A percentile compares a stretch with the other conserved stretches of the same genome.
Conservation (phyloP, 2,329 filamentous ascomycete species). For the Fusarium odoratissimum region DNA sequence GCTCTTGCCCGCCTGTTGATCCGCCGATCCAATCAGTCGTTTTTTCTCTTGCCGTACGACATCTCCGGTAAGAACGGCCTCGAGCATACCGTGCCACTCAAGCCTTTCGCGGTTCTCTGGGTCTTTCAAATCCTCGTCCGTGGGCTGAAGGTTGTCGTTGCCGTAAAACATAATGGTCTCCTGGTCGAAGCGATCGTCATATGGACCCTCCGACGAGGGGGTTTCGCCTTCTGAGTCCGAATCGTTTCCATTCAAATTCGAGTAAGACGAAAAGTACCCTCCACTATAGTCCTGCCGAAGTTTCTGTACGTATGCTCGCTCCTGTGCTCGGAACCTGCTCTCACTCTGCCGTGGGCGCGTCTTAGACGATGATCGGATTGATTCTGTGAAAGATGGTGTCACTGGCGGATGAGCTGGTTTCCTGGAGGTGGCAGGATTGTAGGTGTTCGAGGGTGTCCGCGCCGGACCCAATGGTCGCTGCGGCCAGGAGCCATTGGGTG, state of each 20-base stretch:
- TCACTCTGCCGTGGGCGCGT: slow-evolving; percentile 61
- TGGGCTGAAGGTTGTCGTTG: slow-evolving; percentile 88
- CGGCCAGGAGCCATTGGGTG: slow-evolving; percentile 57
- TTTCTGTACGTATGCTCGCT: slow-evolving; percentile 94
- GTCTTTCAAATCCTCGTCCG: slow-evolving; percentile 88
- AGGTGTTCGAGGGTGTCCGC: slow-evolving; percentile 82
- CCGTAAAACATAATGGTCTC: slow-evolving; percentile 94
- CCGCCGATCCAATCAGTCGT: slow-evolving; percentile 82
- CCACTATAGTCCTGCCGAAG: slow-evolving; percentile 77
- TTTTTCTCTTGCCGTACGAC: slow-evolving; percentile 99
- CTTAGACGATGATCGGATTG: slow-evolving; percentile 64
- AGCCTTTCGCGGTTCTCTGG: slow-evolving; percentile 88
- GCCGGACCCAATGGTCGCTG: slow-evolving; percentile 76
- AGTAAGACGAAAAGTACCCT: slow-evolving; percentile 80
- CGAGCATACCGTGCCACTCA: slow-evolving; percentile 98
- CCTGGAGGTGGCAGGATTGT: slow-evolving; percentile 74
- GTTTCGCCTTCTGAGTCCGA: slow-evolving; percentile 93
- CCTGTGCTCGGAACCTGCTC: slow-evolving; percentile 69
- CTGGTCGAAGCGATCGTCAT: slow-evolving; percentile 89
- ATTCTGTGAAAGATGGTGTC: slow-evolving; percentile 57
- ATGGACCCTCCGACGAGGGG: slow-evolving; percentile 83
- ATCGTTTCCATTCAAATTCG: slow-evolving; percentile 71
- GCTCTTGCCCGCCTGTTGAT: slow-evolving; percentile 66
- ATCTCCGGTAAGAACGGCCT: slow-evolving; percentile 94
- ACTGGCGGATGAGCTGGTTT: slow-evolving; percentile 56